phyloP scores from a whole-genome alignment of 2,329 filamentous ascomycete species.

The Phyllosticta citrichinensis region DNA sequence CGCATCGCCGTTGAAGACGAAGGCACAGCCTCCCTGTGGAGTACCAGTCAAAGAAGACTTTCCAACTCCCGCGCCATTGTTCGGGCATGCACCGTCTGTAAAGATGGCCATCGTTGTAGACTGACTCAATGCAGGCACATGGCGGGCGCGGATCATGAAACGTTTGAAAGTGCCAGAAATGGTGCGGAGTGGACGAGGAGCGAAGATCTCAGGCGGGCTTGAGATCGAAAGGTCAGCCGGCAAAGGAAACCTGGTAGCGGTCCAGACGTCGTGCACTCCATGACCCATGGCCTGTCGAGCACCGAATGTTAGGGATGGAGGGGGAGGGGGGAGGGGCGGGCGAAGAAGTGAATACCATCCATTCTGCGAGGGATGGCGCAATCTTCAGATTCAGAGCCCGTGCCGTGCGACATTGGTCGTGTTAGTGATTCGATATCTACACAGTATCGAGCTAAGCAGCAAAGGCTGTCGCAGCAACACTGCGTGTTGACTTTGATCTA shows the following conservation, averaged over 20 bases:
- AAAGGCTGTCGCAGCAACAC: too few relatives aligned
- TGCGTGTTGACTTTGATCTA: too few relatives aligned
- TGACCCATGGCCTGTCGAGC: background rate
- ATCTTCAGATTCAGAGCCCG: too few relatives aligned
- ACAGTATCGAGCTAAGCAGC: too few relatives aligned
- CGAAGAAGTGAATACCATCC: too few relatives aligned
- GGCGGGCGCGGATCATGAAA: background rate
- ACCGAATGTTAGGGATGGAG: too few relatives aligned
- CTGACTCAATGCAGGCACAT: background rate
- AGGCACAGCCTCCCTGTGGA: conserved; percentile 14
- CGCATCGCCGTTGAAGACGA: conserved; percentile 8
- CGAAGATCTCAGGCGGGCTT: background rate
- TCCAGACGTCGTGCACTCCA: background rate
- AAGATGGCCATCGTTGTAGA: conserved; percentile 20
- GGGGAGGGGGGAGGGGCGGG: too few relatives aligned
- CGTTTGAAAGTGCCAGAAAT: background rate
- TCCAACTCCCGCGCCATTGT: conserved; percentile 26
- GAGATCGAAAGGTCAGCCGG: background rate
- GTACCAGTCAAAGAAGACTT: conserved; percentile 12
- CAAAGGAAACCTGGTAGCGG: background rate
- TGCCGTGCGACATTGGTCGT: too few relatives aligned
- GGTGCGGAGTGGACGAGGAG: background rate
- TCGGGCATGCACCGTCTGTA: conserved; percentile 38
- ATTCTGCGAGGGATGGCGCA: too few relatives aligned
- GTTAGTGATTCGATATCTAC: too few relatives aligned